Percentiles rank a stretch among this genome's conserved stretches.
phyloP scores from a whole-genome alignment of 164 flowering plant genomes.

The Tinospora cordifolia region DNA sequence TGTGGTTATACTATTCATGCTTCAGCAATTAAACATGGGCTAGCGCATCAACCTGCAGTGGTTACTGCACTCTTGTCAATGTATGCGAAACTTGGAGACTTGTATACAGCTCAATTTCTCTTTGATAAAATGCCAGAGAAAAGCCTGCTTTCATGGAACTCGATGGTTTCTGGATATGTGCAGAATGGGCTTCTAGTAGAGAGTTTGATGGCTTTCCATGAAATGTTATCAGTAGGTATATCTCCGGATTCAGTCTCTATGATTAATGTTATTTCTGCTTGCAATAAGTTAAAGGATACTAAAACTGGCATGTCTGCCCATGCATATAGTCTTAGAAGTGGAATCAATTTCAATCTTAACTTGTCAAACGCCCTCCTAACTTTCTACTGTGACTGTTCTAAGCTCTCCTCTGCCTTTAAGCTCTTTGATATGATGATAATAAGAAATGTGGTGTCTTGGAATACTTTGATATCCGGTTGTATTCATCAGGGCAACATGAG shows the following conservation, averaged over 20 bases:
- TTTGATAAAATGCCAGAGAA: slow-evolving; percentile 13
- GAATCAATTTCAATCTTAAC: slow-evolving; percentile 28
- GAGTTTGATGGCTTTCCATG: slow-evolving; percentile 28
- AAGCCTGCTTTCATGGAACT: slow-evolving; percentile 18
- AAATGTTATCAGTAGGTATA: slow-evolving; percentile 36
- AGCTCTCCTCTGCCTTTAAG: slow-evolving; percentile 23
- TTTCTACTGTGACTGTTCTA: slow-evolving; percentile 36
- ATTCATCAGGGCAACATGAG: slow-evolving; percentile 25
- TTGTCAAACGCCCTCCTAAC: slow-evolving; percentile 40
- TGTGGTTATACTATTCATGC: slow-evolving; percentile 23
- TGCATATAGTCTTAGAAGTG: slow-evolving; percentile 34
- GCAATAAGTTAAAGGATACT: slow-evolving; percentile 26
- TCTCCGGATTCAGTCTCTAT: slow-evolving; percentile 37
- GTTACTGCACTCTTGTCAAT: slow-evolving; percentile 19
- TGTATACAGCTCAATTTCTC: slow-evolving; percentile 12
- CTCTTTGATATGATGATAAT: slow-evolving; percentile 32
- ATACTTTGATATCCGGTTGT: slow-evolving; percentile 44
- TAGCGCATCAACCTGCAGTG: slow-evolving; percentile 16
- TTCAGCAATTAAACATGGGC: slow-evolving; percentile 19
- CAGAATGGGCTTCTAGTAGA: slow-evolving; percentile 17
- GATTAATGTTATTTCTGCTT: slow-evolving; percentile 39
- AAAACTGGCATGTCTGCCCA: slow-evolving; percentile 42
- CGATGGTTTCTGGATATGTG: slow-evolving; percentile 17
- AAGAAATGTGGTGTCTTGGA: slow-evolving; percentile 46
- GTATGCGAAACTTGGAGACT: slow-evolving; percentile 19